These are phyloP conservation scores for Solanum appendiculatum DNA, from an alignment of 257 asterid species.

Conservation along the genomic window DNA sequence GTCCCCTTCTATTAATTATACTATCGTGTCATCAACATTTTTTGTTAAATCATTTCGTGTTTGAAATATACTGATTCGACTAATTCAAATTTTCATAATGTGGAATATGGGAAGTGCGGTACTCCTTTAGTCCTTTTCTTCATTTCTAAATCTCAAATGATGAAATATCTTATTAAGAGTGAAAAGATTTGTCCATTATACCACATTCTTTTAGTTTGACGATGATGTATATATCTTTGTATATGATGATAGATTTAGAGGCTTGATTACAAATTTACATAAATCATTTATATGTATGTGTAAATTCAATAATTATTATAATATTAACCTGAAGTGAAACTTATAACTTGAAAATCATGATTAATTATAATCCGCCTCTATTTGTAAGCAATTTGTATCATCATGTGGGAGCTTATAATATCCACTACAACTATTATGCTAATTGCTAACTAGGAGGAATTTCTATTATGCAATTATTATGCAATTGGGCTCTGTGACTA, in stretches of 20 bases:
- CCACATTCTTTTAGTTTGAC: neutral
- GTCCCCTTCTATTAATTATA: neutral
- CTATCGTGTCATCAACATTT: neutral
- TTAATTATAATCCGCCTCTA: neutral
- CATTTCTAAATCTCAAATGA: neutral
- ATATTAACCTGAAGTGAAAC: neutral
- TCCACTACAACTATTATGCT: neutral
- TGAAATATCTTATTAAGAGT: neutral
- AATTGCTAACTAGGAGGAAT: neutral
- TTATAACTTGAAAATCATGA: neutral
- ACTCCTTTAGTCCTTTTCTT: no score
- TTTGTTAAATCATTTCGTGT: neutral
- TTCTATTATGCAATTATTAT: no score
- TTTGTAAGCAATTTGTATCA: neutral
- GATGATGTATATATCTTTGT: neutral
- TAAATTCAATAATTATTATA: no score
- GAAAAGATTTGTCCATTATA: neutral
- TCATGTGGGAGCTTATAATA: neutral
- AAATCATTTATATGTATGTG: neutral
- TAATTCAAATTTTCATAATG: neutral
- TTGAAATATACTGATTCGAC: accelerated
- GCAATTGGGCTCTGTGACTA: no score
- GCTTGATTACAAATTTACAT: neutral
- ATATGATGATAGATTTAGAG: no score
- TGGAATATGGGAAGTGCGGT: neutral